Conservation (phyloP, 176 grass and related monocot species). For the Phoenix dactylifera region DNA sequence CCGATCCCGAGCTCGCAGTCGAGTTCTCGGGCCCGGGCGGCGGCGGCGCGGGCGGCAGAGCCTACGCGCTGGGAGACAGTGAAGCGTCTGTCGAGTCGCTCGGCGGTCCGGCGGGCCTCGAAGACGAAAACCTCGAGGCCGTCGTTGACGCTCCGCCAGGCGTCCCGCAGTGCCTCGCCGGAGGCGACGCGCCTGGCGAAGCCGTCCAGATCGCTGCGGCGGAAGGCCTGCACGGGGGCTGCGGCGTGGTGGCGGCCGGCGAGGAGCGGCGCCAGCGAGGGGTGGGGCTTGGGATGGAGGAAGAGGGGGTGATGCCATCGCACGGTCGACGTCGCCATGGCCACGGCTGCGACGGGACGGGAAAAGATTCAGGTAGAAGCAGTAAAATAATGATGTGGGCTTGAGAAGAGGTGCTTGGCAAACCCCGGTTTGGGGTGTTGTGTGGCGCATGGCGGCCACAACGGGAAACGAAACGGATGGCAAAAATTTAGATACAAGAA, state of each 20-base stretch:
- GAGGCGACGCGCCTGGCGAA: constrained; percentile 50
- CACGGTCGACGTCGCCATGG: too few relatives aligned
- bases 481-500: too few relatives aligned
- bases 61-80: constrained; percentile 47
- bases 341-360: too few relatives aligned
- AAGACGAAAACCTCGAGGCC: constrained; percentile 67
- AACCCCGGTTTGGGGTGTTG: too few relatives aligned
- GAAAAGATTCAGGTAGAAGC: too few relatives aligned
- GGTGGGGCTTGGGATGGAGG: background rate
- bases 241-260: background rate
- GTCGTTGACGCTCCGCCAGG: constrained; percentile 75
- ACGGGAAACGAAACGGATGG: too few relatives aligned
- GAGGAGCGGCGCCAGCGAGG: constrained; percentile 4
- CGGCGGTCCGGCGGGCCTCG: constrained; percentile 52
- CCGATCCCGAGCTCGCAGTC: constrained; percentile 76
- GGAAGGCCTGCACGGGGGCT: constrained; percentile 45
- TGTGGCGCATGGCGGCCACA: too few relatives aligned
- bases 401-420: too few relatives aligned
- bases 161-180: constrained; percentile 34
- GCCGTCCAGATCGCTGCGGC: constrained; percentile 49
- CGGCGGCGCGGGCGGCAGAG: constrained; percentile 45
- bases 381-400: too few relatives aligned
- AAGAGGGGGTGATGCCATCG: background rate
- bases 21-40: constrained; percentile 46
- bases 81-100: constrained; percentile 45